Evolutionary conservation across 768 basidiomycete genomes (phyloP).

Genomic region (Guyanaporus albipodus): DNA sequence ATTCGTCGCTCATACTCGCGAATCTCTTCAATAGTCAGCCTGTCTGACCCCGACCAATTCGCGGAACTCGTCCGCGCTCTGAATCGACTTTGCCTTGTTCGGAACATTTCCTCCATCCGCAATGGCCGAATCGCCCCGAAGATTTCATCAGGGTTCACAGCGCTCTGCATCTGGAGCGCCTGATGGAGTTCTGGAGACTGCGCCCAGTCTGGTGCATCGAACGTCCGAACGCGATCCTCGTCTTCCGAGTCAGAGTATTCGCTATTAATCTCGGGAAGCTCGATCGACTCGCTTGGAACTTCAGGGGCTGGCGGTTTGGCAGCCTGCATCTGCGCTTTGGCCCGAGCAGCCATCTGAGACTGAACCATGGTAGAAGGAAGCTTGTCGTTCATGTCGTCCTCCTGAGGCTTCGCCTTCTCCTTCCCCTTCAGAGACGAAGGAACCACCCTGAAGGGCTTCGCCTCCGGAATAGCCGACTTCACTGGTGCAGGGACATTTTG

Average conservation of each 20-base stretch:
- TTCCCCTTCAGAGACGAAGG: conserved; percentile 42
- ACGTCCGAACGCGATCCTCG: conserved; percentile 71
- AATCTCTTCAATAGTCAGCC: conserved; percentile 80
- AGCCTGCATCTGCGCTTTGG: conserved; percentile 63
- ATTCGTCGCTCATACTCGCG: conserved; percentile 84
- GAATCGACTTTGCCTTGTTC: conserved; percentile 72
- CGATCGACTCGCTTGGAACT: conserved; percentile 74
- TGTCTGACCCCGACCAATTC: conserved; percentile 94
- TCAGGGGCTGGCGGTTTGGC: conserved; percentile 45
- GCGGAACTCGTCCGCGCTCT: conserved; percentile 89
- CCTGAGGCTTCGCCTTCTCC: conserved; percentile 42
- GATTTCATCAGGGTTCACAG: conserved; percentile 86
- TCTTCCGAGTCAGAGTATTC: conserved; percentile 98
- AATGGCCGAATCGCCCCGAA: conserved; percentile 87
- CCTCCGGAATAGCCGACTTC: conserved; percentile 30
- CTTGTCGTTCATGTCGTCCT: conserved; percentile 44
- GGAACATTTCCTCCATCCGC: conserved; percentile 93
- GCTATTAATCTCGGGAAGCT: conserved; percentile 92
- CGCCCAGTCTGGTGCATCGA: conserved; percentile 82
- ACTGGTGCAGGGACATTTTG: conserved; percentile 30
- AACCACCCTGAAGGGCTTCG: conserved; percentile 36
- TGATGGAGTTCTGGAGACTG: conserved; percentile 83
- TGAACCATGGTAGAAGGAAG: conserved; percentile 65
- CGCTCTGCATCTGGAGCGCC: conserved; percentile 77
- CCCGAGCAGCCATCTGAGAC: conserved; percentile 67